Conservation (phyloP, 768 basidiomycete species). For the Kwoniella europaea region DNA sequence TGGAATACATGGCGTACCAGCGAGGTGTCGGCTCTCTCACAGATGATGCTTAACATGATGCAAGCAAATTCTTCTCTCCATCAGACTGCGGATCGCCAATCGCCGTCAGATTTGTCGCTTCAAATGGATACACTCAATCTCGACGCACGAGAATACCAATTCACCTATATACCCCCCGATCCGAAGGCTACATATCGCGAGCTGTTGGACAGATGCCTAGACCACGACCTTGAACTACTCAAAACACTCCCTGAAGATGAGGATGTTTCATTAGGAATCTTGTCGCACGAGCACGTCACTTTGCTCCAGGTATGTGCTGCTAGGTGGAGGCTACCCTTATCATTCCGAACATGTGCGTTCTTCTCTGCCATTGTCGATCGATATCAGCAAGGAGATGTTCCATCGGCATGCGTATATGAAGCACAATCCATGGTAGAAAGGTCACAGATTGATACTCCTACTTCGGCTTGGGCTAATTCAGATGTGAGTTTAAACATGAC, state of each 20-base stretch:
- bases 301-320: slow-evolving; percentile 85
- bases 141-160: slow-evolving; percentile 61
- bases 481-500: slow-evolving; percentile 68
- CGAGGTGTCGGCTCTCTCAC: slow-evolving; percentile 82
- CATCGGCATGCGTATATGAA: slow-evolving; percentile 92
- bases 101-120: slow-evolving; percentile 18
- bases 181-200: slow-evolving; percentile 83
- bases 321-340: slow-evolving; percentile 84
- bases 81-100: slow-evolving; percentile 36
- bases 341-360: slow-evolving; percentile 78
- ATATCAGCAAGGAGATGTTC: slow-evolving; percentile 87
- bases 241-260: slow-evolving; percentile 83
- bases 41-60: slow-evolving; percentile 85
- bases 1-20: slow-evolving; percentile 81
- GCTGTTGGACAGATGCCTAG: slow-evolving; percentile 79
- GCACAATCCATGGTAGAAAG: slow-evolving; percentile 76
- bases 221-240: slow-evolving; percentile 86
- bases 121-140: slow-evolving; percentile 22
- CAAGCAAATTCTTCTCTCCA: slow-evolving; percentile 78
- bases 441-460: slow-evolving; percentile 70
- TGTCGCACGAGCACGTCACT: slow-evolving; percentile 77
- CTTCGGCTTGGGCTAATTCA: slow-evolving; percentile 75
- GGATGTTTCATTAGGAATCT: slow-evolving; percentile 90
- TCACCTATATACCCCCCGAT: slow-evolving; percentile 88
- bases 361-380: slow-evolving; percentile 82